Evolutionary conservation across 1,284 basidiomycete species (phyloP), one percentile per base, ranked within the genome.

Genomic region (Grifola frondosa): DNA sequence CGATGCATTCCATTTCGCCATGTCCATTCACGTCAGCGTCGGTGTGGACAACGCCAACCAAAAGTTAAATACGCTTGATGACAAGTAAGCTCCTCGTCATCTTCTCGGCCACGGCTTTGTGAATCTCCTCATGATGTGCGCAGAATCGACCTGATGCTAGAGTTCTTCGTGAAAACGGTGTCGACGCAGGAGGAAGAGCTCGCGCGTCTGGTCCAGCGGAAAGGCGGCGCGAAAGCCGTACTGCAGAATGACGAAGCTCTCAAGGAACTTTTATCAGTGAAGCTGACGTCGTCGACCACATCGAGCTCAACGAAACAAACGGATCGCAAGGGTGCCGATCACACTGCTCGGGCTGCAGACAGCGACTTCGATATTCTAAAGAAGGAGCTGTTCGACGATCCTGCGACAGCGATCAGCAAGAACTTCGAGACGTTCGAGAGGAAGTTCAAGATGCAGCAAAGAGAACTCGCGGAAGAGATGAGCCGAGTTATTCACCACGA

Each of bases 21-120:
- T 73, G 8, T 43, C 60, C 0, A 48, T 68, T 10, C 68, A 71
- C 37, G 68, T 62, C 1, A 63, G 63, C 3, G 43, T 59, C 1
- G 61, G 58, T 1, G 53, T 72, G 6, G 65, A 69, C 28, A 39
- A 49, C 6, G 64, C 63, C 1, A 66, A 67, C 21, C 32, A 51
- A 11, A 67, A 64, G 42, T 53, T 70, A 7, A 57, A 61, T 8
- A 24, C 35, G 3, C 53, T 68, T 28, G 38, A 55, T 31, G 40
- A 45, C 21, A 58, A 51, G 56, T 58, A 20, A 10, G 50, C 33
- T 2, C n/a, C n/a, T 16, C 29, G 2, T 37, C 7, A 24, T n/a
- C 30, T 12, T 17, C 5, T 12, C 40, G 23, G n/a, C n/a, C n/a
- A n/a, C 23, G 26, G 19, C 17, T 44, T 4, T 17, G n/a, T 25